A percentile compares a stretch with the other conserved stretches of the same genome.
phyloP scores from a whole-genome alignment of 2,329 filamentous ascomycete species.

The Seiridium unicorne region DNA sequence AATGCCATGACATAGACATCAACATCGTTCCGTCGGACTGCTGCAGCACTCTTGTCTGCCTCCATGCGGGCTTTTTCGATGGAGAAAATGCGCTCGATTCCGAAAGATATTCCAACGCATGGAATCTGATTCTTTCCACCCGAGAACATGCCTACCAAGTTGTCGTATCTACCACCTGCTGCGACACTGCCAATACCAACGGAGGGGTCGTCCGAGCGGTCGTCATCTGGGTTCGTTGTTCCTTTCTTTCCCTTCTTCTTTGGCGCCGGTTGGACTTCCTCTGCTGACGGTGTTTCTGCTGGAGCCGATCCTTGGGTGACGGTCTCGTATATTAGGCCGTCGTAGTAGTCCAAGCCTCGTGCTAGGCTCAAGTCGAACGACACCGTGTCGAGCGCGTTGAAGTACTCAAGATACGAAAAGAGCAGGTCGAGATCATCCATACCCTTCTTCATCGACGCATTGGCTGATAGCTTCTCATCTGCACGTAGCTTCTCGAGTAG shows the following conservation, averaged over 20 bases:
- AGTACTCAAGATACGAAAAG: conserved; percentile 67
- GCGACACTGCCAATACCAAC: conserved; percentile 74
- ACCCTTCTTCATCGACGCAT: conserved; percentile 64
- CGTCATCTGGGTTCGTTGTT: conserved; percentile 45
- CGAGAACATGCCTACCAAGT: conserved; percentile 75
- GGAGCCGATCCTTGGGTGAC: conserved; percentile 67
- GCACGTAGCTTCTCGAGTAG: conserved; percentile 59
- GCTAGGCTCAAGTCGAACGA: conserved; percentile 75
- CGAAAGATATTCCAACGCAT: conserved; percentile 77
- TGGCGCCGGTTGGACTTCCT: conserved; percentile 20
- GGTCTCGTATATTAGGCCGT: conserved; percentile 71
- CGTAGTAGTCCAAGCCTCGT: conserved; percentile 75
- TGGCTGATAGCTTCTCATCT: conserved; percentile 59
- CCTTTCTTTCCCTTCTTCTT: conserved; percentile 42
- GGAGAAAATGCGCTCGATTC: conserved; percentile 76
- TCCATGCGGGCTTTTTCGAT: conserved; percentile 70
- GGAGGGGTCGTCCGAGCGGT: conserved; percentile 67
- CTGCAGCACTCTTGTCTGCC: conserved; percentile 35
- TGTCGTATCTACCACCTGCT: conserved; percentile 74
- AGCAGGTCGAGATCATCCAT: conserved; percentile 68
- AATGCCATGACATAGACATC: conserved; percentile 97
- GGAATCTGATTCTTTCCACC: conserved; percentile 65
- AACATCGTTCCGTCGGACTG: conserved; percentile 68
- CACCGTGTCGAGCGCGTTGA: conserved; percentile 60
- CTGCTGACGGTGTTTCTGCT: conserved; percentile 31